These are phyloP conservation scores for Nepenthes gracilis DNA, from an alignment of 148 eudicot species.

Conservation along the genomic window DNA sequence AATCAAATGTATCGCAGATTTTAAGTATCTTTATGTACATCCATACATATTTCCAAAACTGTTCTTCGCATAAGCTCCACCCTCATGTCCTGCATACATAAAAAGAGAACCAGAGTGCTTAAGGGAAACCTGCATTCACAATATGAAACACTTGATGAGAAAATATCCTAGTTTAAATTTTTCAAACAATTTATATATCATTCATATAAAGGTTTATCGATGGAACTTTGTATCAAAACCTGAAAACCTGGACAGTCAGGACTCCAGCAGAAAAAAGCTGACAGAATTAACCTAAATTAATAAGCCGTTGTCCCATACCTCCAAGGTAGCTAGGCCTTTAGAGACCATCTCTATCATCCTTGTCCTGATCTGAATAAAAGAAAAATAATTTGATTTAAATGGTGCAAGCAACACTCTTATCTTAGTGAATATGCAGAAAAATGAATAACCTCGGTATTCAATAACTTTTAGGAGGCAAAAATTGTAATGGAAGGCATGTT, in stretches of 20 bases:
- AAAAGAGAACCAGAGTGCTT: conserved; percentile 98
- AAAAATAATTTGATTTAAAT: not conserved
- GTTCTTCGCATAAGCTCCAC: conserved; percentile 98
- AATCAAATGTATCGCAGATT: too few species aligned
- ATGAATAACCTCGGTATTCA: too few species aligned
- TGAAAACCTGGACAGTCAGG: not conserved
- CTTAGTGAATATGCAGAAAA: not conserved
- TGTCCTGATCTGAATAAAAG: conserved; percentile 48
- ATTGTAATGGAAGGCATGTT: too few species aligned
- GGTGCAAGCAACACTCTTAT: not conserved
- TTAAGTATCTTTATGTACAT: not conserved
- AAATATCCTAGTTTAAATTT: not conserved
- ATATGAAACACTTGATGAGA: not conserved
- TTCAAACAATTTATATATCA: not conserved
- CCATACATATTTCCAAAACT: conserved; percentile 93
- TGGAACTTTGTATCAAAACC: not conserved
- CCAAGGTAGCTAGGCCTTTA: conserved; percentile 75
- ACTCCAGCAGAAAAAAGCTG: not conserved
- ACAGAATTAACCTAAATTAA: not conserved
- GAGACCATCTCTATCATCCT: conserved; percentile 94
- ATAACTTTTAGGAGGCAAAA: too few species aligned
- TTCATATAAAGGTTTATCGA: not conserved
- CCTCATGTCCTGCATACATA: conserved; percentile 97
- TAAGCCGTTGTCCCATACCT: conserved; percentile 29
- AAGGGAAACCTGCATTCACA: conserved; percentile 65